Conservation (phyloP, 352 stramenopile species). For the Pythium phragmiticola region DNA sequence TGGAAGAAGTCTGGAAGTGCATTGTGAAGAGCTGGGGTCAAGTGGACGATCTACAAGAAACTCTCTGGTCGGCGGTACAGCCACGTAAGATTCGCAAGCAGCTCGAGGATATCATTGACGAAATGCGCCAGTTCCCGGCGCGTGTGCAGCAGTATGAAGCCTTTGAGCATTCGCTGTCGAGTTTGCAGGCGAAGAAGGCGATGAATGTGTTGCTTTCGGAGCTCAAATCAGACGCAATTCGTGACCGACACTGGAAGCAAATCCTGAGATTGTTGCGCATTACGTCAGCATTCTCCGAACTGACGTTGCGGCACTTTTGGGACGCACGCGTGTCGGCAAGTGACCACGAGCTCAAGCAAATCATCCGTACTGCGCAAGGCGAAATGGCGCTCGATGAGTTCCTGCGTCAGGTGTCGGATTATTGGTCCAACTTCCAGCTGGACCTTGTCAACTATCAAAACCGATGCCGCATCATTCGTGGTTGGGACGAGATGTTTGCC, state of each 20-base stretch:
- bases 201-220: constrained; percentile 96
- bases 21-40: constrained; percentile 88
- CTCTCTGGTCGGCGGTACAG: constrained; percentile 92
- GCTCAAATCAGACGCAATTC: constrained; percentile 98
- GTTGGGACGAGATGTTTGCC: constrained; percentile 99
- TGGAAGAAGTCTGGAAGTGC: constrained; percentile 98
- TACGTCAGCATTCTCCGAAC: constrained; percentile 89
- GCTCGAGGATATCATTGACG: constrained; percentile 96
- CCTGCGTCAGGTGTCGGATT: constrained; percentile 92
- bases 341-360: constrained; percentile 95
- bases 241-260: constrained; percentile 98
- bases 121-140: constrained; percentile 95
- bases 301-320: constrained; percentile 98
- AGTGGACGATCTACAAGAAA: constrained; percentile 94
- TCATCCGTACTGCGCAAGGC: constrained; percentile 97
- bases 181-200: constrained; percentile 92
- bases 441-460: constrained; percentile 94
- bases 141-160: constrained; percentile 98
- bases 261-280: constrained; percentile 96
- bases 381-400: constrained; percentile 99
- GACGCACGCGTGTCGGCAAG: constrained; percentile 91
- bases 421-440: constrained; percentile 90
- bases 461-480: constrained; percentile 96
- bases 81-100: constrained; percentile 95
- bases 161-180: constrained; percentile 93